Base-by-base conservation (phyloP, 1,284 basidiomycete genomes). In the Cutaneotrichosporon spelunceum region DNA sequence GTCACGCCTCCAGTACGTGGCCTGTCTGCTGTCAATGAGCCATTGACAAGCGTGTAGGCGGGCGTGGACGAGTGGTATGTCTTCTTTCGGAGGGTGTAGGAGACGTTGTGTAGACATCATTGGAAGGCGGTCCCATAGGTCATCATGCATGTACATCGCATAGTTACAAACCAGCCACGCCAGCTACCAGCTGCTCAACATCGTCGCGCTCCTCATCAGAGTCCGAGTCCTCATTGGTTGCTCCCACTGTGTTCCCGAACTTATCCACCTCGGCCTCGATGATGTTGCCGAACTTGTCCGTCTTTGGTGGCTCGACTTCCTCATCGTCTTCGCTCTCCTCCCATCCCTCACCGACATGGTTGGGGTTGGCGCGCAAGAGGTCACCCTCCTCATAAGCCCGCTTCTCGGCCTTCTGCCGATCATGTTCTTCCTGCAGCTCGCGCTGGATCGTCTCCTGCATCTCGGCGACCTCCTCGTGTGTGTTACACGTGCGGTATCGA, bases 401-500 rank as follows among this genome's bases (percentile, higher is more conserved):
- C 80, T 83, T 82, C 30, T 80, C 77, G 60, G 78, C 72, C 65
- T 85, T 76, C 2, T 84, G 83, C 65, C 85, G 81, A 42, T 81
- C 81, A 72, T 85, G 86, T 64, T 83, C 85, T 29, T 80, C 81
- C 75, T 91, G 86, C 33, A 91, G 82, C 67, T 93, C 89, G 13
- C 82, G 79, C 66, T 93, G 87, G 58, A 94, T 88, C 50, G 75
- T 74, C 56, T 89, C 86, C 75, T 93, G 90, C 81, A 85, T 85
- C 4, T 75, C 81, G 19, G 77, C 72, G 7, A 94, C 82, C 56
- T 90, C 88, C 29, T 81, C 84, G 0, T 88, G 82, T 1, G 84
- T 84, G 10, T 73, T 76, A 72, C 92, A 94, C 34, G 82, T 86
- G 62, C 84, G 82, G 72, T 95, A 95, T 50, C 83, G 83, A 60